Base-by-base conservation (phyloP, 2,329 filamentous ascomycete species). In the Myriosclerotinia duriaeana region DNA sequence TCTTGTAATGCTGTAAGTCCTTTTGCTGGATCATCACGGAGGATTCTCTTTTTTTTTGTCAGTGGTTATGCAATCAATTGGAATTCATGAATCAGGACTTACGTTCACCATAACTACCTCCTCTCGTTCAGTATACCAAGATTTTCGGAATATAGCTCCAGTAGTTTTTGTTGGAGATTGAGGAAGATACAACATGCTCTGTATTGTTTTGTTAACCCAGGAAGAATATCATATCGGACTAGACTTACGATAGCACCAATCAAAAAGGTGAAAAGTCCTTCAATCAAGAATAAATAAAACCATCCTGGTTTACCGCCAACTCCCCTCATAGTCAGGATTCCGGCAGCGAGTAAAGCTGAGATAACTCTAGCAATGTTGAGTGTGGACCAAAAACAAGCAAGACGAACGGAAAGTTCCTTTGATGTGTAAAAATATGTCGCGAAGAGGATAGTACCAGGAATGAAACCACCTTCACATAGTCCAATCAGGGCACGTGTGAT, bases 401-500 rank as follows among this genome's bases (percentile, higher is more conserved):
- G 78, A 0, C 89, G 82, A 48, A 84, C 81, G 0, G 89, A 87
- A 1, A 91, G 80, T 75, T 90, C 84, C 67, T 81, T 82, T 2
- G 85, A 84, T 14, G 84, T 91, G 77, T 91, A 92, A 78, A 87
- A 92, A 75, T 91, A 91, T 38, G 83, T 86, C 1, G 90, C 79
- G 73, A 89, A 90, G 0, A 88, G 78, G 63, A 88, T 84, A 38
- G 74, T 73, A 73, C 84, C 85, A 7, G 86, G 85, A 66, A 89
- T 88, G 69, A 89, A 89, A 3, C 85, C 78, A 52, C 74, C 73
- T 61, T 75, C 70, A 36, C 74, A 61, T 14, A 73, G 68, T 38
- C 73, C 74, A 26, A 75, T 69, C 1, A 75, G 64, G 22, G 73
- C 68, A 61, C 74, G 68, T n/a, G 66, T 69, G 9, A 68, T 58